Evolutionary conservation across 371 early-diverging fungal genomes (phyloP).

Genomic region (Rozella allomycis): DNA sequence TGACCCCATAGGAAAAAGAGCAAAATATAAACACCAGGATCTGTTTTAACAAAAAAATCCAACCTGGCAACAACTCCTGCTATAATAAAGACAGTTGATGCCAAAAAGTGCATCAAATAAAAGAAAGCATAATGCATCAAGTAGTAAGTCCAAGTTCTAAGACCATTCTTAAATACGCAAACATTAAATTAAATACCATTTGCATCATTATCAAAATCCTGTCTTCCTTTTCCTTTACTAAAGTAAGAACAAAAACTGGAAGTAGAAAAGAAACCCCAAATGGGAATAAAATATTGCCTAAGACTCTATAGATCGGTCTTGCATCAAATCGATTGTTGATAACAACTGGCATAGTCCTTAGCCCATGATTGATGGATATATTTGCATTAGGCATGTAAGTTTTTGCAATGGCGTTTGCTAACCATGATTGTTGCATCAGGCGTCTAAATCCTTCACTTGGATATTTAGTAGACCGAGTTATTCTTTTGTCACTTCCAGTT

Average conservation of each 20-base stretch:
- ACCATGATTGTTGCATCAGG: conserved; percentile 19
- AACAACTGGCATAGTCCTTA: conserved; percentile 28
- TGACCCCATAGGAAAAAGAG: conserved; percentile 43
- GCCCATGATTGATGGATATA: conserved; percentile 31
- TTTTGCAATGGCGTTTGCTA: conserved; percentile 24
- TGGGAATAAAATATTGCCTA: conserved; percentile 41
- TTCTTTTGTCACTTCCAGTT: conserved; percentile 28
- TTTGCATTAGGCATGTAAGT: neutral
- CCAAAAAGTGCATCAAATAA: conserved; percentile 30
- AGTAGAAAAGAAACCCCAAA: conserved; percentile 50
- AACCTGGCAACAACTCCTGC: conserved; percentile 25
- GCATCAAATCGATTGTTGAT: neutral
- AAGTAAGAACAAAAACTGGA: conserved; percentile 40
- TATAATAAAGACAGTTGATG: conserved; percentile 28
- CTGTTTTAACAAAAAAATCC: conserved; percentile 35
- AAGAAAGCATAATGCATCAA: conserved; percentile 39
- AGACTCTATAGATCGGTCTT: conserved; percentile 6
- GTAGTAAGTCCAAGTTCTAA: conserved; percentile 34
- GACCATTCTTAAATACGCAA: conserved; percentile 22
- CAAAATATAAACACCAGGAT: conserved; percentile 21
- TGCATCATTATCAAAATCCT: conserved; percentile 44
- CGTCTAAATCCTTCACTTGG: conserved; percentile 29
- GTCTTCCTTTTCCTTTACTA: conserved; percentile 47
- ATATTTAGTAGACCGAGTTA: conserved; percentile 19
- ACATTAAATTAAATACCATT: conserved; percentile 16